phyloP scores from a whole-genome alignment of 2,329 filamentous ascomycete species.

The Lasiodiplodia gonubiensis region DNA sequence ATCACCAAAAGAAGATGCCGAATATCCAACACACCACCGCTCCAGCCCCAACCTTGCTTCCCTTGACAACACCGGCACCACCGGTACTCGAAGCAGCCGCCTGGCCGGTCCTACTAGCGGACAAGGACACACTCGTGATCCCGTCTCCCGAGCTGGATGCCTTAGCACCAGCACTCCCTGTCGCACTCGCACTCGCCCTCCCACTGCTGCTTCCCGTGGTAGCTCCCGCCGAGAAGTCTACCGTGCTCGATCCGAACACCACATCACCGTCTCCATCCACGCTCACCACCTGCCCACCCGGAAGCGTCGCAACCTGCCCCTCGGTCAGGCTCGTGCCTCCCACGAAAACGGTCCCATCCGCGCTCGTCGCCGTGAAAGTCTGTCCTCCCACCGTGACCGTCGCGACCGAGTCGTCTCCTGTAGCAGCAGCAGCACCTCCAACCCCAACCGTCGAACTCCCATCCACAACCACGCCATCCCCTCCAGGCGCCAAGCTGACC shows the following conservation, averaged over 20 bases:
- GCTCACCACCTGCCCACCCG: not conserved
- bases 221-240: not conserved
- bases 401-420: not conserved
- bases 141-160: conserved; percentile 7
- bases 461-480: not conserved
- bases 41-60: not conserved
- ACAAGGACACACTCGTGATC: not conserved
- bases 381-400: not conserved
- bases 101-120: not conserved
- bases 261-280: conserved; percentile 2
- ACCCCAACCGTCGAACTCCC: not conserved
- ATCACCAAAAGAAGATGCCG: not conserved
- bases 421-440: not conserved
- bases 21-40: not conserved
- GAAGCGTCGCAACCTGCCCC: not conserved
- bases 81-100: conserved; percentile 2
- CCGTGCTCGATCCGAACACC: not conserved
- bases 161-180: not conserved
- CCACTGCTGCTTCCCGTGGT: not conserved
- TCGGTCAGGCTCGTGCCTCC: not conserved
- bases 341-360: conserved; percentile 5
- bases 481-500: not conserved
- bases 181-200: not conserved
- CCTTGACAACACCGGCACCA: not conserved
- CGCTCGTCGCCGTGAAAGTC: conserved; percentile 4